Evolutionary conservation across 306 rosid species (phyloP).

Genomic region (Canavalia ensiformis): DNA sequence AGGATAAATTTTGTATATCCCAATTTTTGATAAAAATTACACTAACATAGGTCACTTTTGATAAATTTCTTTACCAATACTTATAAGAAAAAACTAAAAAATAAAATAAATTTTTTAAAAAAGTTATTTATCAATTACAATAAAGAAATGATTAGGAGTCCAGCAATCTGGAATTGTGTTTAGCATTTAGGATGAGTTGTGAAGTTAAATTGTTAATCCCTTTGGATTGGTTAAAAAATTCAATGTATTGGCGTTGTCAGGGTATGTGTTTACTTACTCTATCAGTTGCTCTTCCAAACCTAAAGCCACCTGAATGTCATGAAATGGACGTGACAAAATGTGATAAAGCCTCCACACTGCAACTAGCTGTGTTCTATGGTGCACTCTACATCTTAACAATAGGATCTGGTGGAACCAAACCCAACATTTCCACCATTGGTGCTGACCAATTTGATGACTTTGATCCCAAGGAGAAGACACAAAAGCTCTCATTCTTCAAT

Average conservation of each 20-base stretch:
- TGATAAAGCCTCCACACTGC: constrained; percentile 45
- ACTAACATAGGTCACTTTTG: not conserved
- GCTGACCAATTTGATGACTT: too few species aligned
- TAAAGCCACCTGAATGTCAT: constrained; percentile 51
- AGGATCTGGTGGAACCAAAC: too few species aligned
- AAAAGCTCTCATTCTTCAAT: constrained; percentile 77
- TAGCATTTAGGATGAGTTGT: not conserved
- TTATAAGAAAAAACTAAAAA: too few species aligned
- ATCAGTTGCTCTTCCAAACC: constrained; percentile 51
- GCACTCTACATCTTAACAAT: too few species aligned
- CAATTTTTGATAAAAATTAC: not conserved
- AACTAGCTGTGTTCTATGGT: constrained; percentile 24
- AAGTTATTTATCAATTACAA: not conserved
- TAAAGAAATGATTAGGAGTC: not conserved
- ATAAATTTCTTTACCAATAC: not conserved
- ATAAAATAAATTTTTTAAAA: not conserved
- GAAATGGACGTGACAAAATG: constrained; percentile 40
- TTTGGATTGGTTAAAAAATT: not conserved
- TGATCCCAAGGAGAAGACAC: constrained; percentile 55
- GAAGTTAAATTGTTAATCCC: not conserved
- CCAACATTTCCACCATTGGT: too few species aligned
- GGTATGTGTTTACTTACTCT: constrained; percentile 55
- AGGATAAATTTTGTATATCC: not conserved
- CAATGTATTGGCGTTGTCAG: constrained; percentile 39
- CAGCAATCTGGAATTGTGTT: not conserved